These are phyloP conservation scores for Candida easanensis DNA, from an alignment of 805 yeast genomes.

Conservation along the genomic window DNA sequence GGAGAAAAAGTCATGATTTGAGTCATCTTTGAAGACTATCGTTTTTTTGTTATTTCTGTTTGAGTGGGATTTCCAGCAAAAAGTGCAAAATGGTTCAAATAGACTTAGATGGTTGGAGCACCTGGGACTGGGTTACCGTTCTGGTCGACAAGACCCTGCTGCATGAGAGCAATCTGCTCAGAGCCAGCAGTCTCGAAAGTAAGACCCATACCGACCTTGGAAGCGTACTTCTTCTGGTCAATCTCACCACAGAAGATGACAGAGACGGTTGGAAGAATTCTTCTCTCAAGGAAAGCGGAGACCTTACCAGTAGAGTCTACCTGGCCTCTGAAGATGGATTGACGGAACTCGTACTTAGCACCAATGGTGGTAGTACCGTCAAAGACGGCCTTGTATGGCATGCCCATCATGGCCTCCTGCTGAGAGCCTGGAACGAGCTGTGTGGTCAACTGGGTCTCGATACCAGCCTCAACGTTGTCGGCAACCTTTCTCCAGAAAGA, in stretches of 20 bases:
- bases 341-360: conserved; percentile 97
- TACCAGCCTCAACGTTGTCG: conserved; percentile 91
- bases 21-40: too few relatives aligned
- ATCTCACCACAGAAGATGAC: conserved; percentile 88
- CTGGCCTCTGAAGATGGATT: conserved; percentile 93
- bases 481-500: conserved; percentile 94
- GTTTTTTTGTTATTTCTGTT: neutral
- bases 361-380: conserved; percentile 94
- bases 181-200: conserved; percentile 95
- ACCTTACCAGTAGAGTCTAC: conserved; percentile 90
- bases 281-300: conserved; percentile 85
- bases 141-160: conserved; percentile 78
- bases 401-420: conserved; percentile 67
- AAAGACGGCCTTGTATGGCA: conserved; percentile 77
- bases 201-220: conserved; percentile 88
- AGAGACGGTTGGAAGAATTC: conserved; percentile 88
- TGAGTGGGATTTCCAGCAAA: too few relatives aligned
- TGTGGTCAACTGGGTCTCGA: conserved; percentile 82
- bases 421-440: conserved; percentile 64
- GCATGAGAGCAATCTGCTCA: conserved; percentile 89
- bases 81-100: neutral
- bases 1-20: neutral
- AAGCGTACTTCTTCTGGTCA: conserved; percentile 77
- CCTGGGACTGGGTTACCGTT: conserved; percentile 86
- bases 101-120: conserved; percentile 52